Percentiles rank a stretch among this genome's conserved stretches.
Conservation (phyloP, 2,329 filamentous ascomycete species). For the Venturia carpophila region DNA sequence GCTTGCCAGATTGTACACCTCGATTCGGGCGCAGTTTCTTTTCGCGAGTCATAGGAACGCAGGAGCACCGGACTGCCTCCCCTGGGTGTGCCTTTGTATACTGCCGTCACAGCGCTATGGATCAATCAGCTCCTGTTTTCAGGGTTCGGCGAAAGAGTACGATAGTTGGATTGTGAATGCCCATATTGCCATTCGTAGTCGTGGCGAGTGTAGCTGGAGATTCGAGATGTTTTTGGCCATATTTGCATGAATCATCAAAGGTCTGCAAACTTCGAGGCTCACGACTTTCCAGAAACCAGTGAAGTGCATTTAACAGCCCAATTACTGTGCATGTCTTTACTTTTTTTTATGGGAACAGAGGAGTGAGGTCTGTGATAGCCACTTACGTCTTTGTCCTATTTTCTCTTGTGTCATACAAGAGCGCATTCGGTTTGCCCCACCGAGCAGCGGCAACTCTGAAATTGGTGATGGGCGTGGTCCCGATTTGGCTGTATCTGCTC, state of each 20-base stretch:
- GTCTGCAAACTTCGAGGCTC: too few species aligned
- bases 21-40: conserved; percentile 82
- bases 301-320: too few species aligned
- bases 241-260: too few species aligned
- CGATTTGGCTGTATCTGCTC: conserved; percentile 75
- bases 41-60: conserved; percentile 90
- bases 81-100: conserved; percentile 74
- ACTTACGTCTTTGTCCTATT: conserved; percentile 83
- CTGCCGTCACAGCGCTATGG: conserved; percentile 75
- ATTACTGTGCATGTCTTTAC: too few species aligned
- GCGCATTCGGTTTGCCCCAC: conserved; percentile 75
- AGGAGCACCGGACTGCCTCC: conserved; percentile 64
- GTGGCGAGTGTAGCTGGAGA: not conserved
- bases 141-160: not conserved
- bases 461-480: conserved; percentile 46
- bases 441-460: conserved; percentile 43
- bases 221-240: conserved; percentile 17
- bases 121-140: not conserved
- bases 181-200: not conserved
- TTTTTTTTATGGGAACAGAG: too few species aligned
- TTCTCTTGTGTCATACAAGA: conserved; percentile 80
- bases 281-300: too few species aligned
- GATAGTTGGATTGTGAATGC: not conserved
- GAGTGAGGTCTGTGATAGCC: not conserved
- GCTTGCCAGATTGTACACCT: conserved; percentile 97